A percentile compares a stretch with the other conserved stretches of the same genome.
phyloP scores from a whole-genome alignment of 495 filamentous ascomycete species.

The Lophiotrema nucula region DNA sequence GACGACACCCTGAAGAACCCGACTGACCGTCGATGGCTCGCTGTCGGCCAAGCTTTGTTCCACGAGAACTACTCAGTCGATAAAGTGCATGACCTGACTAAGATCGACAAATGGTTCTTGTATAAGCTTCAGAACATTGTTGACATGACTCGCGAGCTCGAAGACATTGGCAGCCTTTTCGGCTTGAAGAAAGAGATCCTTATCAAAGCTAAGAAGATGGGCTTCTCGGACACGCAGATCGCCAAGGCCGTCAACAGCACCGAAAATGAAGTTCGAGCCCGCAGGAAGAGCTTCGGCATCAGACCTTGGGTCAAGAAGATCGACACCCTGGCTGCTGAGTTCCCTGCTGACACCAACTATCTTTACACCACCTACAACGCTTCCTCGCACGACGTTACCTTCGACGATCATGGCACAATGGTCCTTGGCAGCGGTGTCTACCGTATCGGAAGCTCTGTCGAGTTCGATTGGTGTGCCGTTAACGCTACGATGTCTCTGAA shows the following conservation, averaged over 20 bases:
- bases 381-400: conserved; percentile 89
- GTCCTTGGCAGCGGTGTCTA: conserved; percentile 94
- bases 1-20: conserved; percentile 89
- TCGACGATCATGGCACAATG: conserved; percentile 88
- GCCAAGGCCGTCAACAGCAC: conserved; percentile 77
- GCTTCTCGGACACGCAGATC: conserved; percentile 96
- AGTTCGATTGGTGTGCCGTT: conserved; percentile 99
- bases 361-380: conserved; percentile 96
- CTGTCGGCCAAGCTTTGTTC: conserved; percentile 95
- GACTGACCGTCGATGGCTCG: conserved; percentile 92
- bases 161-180: conserved; percentile 81
- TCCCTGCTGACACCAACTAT: conserved; percentile 96
- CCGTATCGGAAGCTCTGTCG: conserved; percentile 93
- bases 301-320: conserved; percentile 94
- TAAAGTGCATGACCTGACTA: conserved; percentile 84
- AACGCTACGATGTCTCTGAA: conserved; percentile 84
- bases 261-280: conserved; percentile 86
- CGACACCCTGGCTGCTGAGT: conserved; percentile 94
- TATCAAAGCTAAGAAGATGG: conserved; percentile 90
- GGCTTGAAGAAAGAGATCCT: conserved; percentile 84
- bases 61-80: conserved; percentile 94
- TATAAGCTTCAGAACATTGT: conserved; percentile 97
- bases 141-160: conserved; percentile 79
- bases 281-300: conserved; percentile 82
- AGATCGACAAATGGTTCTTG: conserved; percentile 96